Conservation (phyloP, 1,284 basidiomycete species). For the Tylopilus sp. region DNA sequence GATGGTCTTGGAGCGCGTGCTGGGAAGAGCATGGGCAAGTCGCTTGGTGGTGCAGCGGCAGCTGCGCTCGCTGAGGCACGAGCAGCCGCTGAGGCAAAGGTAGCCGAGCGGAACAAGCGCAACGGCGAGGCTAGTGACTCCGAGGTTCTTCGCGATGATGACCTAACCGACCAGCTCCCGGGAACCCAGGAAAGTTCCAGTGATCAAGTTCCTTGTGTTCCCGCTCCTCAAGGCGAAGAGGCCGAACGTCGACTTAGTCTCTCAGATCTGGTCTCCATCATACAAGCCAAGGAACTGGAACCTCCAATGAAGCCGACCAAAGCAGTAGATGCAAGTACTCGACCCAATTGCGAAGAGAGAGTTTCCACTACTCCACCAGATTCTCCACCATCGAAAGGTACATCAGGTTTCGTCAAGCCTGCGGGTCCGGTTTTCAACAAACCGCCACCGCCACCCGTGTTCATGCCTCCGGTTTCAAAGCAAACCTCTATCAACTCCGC, state of each 20-base stretch:
- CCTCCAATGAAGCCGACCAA: not conserved
- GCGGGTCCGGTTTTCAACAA: conserved; percentile 57
- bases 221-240: not conserved
- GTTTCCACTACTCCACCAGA: conserved; percentile 59
- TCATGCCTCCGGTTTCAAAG: conserved; percentile 43
- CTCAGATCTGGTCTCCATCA: conserved; percentile 24
- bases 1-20: conserved; percentile 62
- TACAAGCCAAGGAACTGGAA: not conserved
- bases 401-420: conserved; percentile 37
- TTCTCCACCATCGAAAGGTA: conserved; percentile 47
- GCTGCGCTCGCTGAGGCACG: conserved; percentile 67
- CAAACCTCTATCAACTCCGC: conserved; percentile 18
- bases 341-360: conserved; percentile 27
- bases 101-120: conserved; percentile 59
- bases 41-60: conserved; percentile 55
- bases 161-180: not conserved
- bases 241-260: conserved; percentile 23
- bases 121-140: conserved; percentile 39
- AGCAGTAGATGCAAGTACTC: not conserved
- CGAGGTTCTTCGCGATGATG: conserved; percentile 17
- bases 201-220: not conserved
- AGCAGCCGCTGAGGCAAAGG: conserved; percentile 66
- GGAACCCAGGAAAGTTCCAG: conserved; percentile 18
- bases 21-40: conserved; percentile 62
- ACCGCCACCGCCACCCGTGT: conserved; percentile 48